Evolutionary conservation across 1,284 basidiomycete genomes (phyloP).

Genomic region (Melampsora occidentalis): DNA sequence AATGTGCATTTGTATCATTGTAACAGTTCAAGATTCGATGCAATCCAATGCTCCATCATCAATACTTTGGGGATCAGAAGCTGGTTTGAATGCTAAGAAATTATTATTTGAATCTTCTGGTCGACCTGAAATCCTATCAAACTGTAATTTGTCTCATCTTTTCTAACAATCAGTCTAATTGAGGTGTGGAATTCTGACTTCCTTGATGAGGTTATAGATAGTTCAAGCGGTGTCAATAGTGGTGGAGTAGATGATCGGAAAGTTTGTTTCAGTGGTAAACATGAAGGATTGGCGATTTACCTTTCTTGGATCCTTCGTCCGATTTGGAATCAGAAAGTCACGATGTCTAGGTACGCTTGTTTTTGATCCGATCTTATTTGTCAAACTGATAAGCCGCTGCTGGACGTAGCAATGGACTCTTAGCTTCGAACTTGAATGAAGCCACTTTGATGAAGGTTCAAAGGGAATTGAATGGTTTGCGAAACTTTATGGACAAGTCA

Average conservation of each 20-base stretch:
- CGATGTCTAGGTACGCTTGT: constrained; percentile 60
- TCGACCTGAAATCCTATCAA: constrained; percentile 30
- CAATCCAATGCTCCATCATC: constrained; percentile 12
- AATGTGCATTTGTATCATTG: constrained; percentile 73
- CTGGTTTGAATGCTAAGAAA: constrained; percentile 50
- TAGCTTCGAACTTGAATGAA: constrained; percentile 60
- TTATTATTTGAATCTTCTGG: constrained; percentile 51
- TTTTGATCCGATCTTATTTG: constrained; percentile 24
- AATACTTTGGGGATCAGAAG: constrained; percentile 49
- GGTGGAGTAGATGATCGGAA: constrained; percentile 64
- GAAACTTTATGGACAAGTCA: constrained; percentile 39
- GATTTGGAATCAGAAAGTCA: constrained; percentile 80
- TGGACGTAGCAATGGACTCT: constrained; percentile 9
- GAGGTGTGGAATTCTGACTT: not conserved
- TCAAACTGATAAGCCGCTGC: constrained; percentile 15
- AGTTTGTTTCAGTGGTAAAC: constrained; percentile 76
- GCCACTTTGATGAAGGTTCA: constrained; percentile 24
- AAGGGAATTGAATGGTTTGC: constrained; percentile 25
- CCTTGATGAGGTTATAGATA: not conserved
- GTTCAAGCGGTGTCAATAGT: constrained; percentile 54
- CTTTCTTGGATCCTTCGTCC: constrained; percentile 79
- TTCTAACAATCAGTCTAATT: too few species aligned
- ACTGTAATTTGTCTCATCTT: not conserved
- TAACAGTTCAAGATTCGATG: constrained; percentile 50
- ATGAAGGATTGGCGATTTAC: constrained; percentile 84